These are phyloP conservation scores for Monosporascus sp. DNA, from an alignment of 2,329 filamentous ascomycete genomes.

Conservation along the genomic window DNA sequence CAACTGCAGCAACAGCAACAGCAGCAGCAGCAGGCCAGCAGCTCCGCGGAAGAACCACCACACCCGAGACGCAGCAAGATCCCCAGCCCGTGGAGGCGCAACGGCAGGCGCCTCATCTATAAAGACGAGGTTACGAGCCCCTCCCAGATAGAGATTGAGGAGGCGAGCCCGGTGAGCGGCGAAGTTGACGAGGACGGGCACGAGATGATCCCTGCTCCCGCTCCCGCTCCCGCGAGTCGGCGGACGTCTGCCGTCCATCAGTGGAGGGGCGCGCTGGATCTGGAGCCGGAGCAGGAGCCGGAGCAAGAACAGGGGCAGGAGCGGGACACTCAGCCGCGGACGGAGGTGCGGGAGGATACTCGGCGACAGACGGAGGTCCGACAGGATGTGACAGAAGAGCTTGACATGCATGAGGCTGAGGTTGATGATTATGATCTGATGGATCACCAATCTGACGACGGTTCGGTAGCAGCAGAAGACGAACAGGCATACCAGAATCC, in stretches of 20 bases:
- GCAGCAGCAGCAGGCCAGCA: not conserved
- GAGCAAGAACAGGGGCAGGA: slow-evolving; percentile 2
- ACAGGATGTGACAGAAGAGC: slow-evolving; percentile 1
- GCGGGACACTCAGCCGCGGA: not conserved
- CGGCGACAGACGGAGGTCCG: not conserved
- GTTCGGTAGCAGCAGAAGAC: not conserved
- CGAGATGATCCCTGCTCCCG: not conserved
- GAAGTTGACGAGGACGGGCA: slow-evolving; percentile 7
- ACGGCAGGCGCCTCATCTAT: slow-evolving; percentile 23
- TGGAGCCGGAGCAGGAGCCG: not conserved
- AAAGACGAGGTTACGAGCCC: slow-evolving; percentile 26
- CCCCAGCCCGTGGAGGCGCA: slow-evolving; percentile 37
- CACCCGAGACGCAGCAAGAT: slow-evolving; percentile 26
- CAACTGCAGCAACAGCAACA: not conserved
- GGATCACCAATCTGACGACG: not conserved
- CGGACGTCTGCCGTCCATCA: not conserved
- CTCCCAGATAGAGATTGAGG: slow-evolving; percentile 28
- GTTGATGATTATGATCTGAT: not conserved
- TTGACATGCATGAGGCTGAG: not conserved
- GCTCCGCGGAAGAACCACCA: slow-evolving; percentile 3
- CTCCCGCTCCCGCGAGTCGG: not conserved
- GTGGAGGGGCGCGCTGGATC: not conserved
- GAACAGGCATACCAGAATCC: not conserved
- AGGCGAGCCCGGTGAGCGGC: slow-evolving; percentile 17
- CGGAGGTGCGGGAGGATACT: not conserved